phyloP scores from a whole-genome alignment of 2,329 filamentous ascomycete species.

The Pseudohalonectria lignicola region DNA sequence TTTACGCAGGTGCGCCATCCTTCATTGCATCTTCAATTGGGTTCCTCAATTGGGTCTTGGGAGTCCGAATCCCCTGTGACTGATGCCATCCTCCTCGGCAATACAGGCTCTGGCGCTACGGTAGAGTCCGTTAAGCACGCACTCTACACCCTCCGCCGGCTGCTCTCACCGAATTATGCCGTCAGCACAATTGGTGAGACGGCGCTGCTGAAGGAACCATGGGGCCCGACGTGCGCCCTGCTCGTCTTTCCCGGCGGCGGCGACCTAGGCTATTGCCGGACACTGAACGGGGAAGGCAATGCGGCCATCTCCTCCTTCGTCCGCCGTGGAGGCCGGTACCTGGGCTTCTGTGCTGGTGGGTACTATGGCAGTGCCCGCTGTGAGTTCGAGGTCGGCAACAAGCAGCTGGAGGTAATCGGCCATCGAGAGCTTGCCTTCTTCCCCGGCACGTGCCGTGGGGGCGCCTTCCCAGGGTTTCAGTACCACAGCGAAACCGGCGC shows the following conservation, averaged over 20 bases:
- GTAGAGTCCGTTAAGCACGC: conserved; percentile 83
- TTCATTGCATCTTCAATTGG: conserved; percentile 10
- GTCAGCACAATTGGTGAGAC: conserved; percentile 75
- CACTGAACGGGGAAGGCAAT: conserved; percentile 81
- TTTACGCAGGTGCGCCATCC: conserved; percentile 69
- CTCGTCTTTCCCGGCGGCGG: conserved; percentile 89
- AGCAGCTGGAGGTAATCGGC: conserved; percentile 73
- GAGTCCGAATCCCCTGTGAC: conserved; percentile 6
- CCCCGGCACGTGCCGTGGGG: conserved; percentile 73
- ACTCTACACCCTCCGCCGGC: conserved; percentile 71
- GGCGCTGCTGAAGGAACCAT: conserved; percentile 81
- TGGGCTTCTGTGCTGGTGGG: conserved; percentile 89
- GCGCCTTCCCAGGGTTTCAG: conserved; percentile 80
- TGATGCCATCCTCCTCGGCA: neutral
- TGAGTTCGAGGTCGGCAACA: conserved; percentile 85
- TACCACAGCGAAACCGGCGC: conserved; percentile 85
- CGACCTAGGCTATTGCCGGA: conserved; percentile 84
- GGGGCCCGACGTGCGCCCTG: conserved; percentile 75
- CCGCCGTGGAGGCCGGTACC: conserved; percentile 70
- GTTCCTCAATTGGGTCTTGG: too few species aligned
- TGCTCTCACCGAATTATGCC: conserved; percentile 85
- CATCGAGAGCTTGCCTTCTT: conserved; percentile 80
- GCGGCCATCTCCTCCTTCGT: conserved; percentile 76
- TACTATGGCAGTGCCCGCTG: conserved; percentile 78
- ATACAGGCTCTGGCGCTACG: conserved; percentile 69